Conservation (phyloP, 345 rosid species). For the Eucalyptus regnans region DNA sequence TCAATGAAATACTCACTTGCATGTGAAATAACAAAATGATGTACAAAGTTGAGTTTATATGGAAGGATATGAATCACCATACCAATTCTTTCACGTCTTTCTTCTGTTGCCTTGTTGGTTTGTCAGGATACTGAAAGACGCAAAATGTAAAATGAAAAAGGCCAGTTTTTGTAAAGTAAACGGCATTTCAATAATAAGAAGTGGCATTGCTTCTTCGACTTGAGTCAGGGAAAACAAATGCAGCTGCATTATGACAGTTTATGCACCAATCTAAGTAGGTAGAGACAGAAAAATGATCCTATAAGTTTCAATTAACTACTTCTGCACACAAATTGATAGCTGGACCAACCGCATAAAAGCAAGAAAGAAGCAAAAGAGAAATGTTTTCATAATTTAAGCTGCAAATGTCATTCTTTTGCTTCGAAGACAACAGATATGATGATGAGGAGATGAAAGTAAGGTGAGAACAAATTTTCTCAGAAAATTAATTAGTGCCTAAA, state of each 20-base stretch:
- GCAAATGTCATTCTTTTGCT: background rate
- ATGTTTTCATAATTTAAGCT: background rate
- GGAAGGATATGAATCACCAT: conserved; percentile 1
- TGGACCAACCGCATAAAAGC: background rate
- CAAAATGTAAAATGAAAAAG: background rate
- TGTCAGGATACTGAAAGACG: conserved; percentile 74
- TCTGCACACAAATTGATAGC: background rate
- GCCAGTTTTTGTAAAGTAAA: background rate
- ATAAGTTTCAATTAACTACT: background rate
- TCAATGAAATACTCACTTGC: background rate
- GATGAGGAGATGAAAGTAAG: background rate
- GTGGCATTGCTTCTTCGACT: background rate
- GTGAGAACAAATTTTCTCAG: background rate
- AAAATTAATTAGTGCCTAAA: background rate
- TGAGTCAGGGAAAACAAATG: background rate
- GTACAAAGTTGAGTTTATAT: background rate
- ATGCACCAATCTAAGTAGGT: background rate
- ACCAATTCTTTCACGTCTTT: conserved; percentile 90
- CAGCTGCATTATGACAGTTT: background rate
- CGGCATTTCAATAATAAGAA: background rate
- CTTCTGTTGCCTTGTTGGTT: conserved; percentile 93
- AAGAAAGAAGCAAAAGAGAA: background rate
- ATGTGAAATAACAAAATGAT: background rate
- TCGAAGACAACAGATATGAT: background rate
- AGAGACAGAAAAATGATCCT: background rate